These are phyloP conservation scores for Polyplosphaeria fusca DNA, from an alignment of 495 filamentous ascomycete species.

Conservation along the genomic window DNA sequence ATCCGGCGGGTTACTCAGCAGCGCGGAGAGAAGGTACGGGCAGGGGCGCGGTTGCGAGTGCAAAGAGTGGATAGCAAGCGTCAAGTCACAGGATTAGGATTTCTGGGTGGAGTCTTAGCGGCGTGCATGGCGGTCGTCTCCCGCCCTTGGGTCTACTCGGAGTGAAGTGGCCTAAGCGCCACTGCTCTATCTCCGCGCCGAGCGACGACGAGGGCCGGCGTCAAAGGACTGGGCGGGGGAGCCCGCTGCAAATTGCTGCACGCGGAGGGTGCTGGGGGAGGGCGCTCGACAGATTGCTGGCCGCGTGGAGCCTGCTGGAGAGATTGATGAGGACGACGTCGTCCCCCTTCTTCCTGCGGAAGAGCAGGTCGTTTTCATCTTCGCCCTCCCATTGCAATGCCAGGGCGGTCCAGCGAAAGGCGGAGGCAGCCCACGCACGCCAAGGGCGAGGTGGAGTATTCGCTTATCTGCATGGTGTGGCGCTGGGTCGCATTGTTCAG, in stretches of 20 bases:
- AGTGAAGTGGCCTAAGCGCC: conserved; percentile 14
- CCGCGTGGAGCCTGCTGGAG: not conserved
- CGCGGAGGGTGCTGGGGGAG: not conserved
- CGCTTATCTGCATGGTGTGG: conserved; percentile 26
- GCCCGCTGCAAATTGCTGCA: conserved; percentile 1
- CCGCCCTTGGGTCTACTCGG: conserved; percentile 16
- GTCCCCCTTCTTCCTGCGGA: conserved; percentile 1
- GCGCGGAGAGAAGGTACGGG: not conserved
- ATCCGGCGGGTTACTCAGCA: conserved; percentile 24
- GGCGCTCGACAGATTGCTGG: not conserved
- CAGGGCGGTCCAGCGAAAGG: not conserved
- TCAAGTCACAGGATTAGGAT: conserved; percentile 11
- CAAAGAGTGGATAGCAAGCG: conserved; percentile 22
- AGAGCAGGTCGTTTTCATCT: not conserved
- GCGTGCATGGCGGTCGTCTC: conserved; percentile 7
- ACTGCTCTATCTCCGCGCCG: conserved; percentile 18
- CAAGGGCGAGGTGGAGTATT: conserved; percentile 1
- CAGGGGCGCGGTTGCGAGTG: conserved; percentile 5
- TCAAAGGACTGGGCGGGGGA: conserved; percentile 6
- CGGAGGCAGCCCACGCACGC: not conserved
- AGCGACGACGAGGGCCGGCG: conserved; percentile 1
- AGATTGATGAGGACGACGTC: conserved; percentile 15
- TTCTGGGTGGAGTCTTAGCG: conserved; percentile 18
- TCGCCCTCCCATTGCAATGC: no score
- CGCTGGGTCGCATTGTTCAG: conserved; percentile 9